These are phyloP conservation scores for Petrea volubilis DNA, from an alignment of 257 asterid species.

Conservation along the genomic window DNA sequence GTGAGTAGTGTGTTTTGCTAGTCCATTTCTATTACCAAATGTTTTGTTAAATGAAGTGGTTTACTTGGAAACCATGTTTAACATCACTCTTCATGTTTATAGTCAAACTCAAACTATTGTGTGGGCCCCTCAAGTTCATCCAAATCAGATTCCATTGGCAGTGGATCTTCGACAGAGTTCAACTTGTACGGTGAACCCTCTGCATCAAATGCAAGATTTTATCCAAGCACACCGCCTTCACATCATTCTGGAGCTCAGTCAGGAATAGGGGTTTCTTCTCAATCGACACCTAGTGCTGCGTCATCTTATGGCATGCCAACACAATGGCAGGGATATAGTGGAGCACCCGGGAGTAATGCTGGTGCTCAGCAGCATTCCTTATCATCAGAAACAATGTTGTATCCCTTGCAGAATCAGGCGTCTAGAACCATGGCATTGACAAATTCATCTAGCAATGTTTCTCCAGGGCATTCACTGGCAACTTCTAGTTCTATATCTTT, in stretches of 20 bases:
- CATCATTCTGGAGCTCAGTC: constrained; percentile 44
- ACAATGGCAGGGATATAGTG: constrained; percentile 45
- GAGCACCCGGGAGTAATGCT: constrained; percentile 31
- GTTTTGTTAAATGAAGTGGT: constrained; percentile 7
- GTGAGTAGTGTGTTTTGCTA: constrained; percentile 34
- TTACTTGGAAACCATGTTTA: constrained; percentile 9
- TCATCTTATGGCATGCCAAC: constrained; percentile 43
- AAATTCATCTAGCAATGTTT: constrained; percentile 31
- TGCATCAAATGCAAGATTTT: constrained; percentile 33
- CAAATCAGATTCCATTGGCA: constrained; percentile 33
- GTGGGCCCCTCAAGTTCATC: constrained; percentile 43
- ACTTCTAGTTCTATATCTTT: constrained; percentile 37
- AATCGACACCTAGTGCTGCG: constrained; percentile 27
- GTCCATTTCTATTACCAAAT: background rate
- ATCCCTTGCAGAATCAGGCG: constrained; percentile 36
- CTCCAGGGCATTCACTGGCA: constrained; percentile 34
- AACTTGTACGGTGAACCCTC: constrained; percentile 41
- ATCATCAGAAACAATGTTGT: constrained; percentile 28
- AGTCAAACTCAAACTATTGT: constrained; percentile 57
- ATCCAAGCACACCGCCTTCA: constrained; percentile 32
- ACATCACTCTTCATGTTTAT: constrained; percentile 18
- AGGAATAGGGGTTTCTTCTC: constrained; percentile 42
- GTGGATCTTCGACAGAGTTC: constrained; percentile 44
- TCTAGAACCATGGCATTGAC: constrained; percentile 25
- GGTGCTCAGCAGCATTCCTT: constrained; percentile 37